These are phyloP conservation scores for Camellia japonica DNA, from an alignment of 148 eudicot genomes.

Conservation along the genomic window DNA sequence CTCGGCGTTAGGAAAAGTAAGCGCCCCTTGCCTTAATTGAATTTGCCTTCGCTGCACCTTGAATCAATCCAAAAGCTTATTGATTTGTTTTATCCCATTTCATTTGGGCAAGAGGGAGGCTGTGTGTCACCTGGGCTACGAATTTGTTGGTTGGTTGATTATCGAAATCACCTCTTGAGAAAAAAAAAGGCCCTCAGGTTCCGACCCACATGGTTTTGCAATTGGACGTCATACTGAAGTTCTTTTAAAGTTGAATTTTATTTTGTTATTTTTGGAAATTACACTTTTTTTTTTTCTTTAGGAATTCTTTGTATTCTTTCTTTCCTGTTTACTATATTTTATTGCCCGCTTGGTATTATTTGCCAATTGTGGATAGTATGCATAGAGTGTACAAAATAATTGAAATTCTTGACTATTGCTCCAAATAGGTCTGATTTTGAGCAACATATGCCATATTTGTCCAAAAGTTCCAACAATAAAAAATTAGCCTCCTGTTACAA, in stretches of 20 bases:
- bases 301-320: not conserved
- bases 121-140: too few relatives aligned
- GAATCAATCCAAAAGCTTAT: too few relatives aligned
- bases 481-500: not conserved
- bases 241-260: not conserved
- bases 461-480: not conserved
- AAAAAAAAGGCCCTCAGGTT: too few relatives aligned
- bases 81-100: too few relatives aligned
- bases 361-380: not conserved
- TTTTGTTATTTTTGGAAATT: not conserved
- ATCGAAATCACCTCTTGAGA: too few relatives aligned
- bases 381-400: not conserved
- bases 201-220: too few relatives aligned
- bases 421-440: not conserved
- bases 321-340: not conserved
- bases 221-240: not conserved
- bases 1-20: too few relatives aligned
- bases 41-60: too few relatives aligned
- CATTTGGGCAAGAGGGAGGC: too few relatives aligned
- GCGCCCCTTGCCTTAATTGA: too few relatives aligned
- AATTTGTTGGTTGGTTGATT: too few relatives aligned
- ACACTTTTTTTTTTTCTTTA: not conserved
- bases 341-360: not conserved
- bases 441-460: not conserved
- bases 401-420: not conserved